These are phyloP conservation scores for Petunia secreta DNA, from an alignment of 257 asterid genomes.

Conservation along the genomic window DNA sequence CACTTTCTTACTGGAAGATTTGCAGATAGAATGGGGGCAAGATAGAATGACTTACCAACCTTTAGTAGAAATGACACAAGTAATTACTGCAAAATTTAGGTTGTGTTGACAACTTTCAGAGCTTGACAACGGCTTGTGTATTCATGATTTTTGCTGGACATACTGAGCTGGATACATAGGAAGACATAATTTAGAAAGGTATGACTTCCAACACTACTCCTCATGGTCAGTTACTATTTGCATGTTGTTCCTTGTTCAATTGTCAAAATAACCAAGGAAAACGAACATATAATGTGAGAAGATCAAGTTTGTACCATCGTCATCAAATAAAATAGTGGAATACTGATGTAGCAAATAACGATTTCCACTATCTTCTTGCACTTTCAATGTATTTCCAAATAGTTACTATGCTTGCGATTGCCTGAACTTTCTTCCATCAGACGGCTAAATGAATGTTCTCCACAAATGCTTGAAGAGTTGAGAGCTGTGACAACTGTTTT, in stretches of 20 bases:
- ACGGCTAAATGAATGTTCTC: too few relatives aligned
- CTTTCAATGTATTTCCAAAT: not conserved
- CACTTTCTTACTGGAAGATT: constrained; percentile 47
- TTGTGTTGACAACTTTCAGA: constrained; percentile 18
- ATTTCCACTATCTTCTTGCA: not conserved
- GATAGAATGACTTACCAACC: constrained; percentile 80
- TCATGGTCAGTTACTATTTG: constrained; percentile 61
- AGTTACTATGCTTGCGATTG: too few relatives aligned
- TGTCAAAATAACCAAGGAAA: not conserved
- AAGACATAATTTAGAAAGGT: constrained; percentile 64
- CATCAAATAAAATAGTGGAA: not conserved
- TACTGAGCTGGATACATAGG: constrained; percentile 72
- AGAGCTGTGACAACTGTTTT: too few relatives aligned
- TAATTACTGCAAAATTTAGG: constrained; percentile 35
- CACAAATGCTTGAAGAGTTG: too few relatives aligned
- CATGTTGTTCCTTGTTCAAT: not conserved
- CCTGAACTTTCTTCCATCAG: too few relatives aligned
- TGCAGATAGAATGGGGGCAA: constrained; percentile 74
- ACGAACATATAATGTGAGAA: not conserved
- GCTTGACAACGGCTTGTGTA: not conserved
- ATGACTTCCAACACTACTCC: constrained; percentile 62
- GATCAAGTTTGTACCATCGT: not conserved
- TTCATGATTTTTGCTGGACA: constrained; percentile 54
- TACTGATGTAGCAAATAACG: not conserved
- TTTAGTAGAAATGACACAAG: constrained; percentile 81